Evolutionary conservation across 768 basidiomycete genomes (phyloP), one percentile per base, ranked within the genome.

Genomic region (Chiua virens): DNA sequence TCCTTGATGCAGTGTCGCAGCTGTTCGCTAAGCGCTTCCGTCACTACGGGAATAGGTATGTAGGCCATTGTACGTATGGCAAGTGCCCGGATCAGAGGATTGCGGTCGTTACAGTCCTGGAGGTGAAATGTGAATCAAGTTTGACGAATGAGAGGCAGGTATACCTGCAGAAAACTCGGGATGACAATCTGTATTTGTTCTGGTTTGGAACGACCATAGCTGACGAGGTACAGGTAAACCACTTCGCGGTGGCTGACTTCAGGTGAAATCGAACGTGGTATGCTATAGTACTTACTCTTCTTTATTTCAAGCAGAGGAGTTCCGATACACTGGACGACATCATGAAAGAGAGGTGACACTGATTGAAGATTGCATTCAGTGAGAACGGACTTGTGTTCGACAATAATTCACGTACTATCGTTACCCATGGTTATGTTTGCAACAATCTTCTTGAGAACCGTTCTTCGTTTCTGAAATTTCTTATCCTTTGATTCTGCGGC

Each of bases 381-480:
- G 52, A 55, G 54, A 55, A 58, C 53, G 46, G 37, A 23, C 10
- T 36, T 36, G 38, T 38, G 34, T 20, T 45, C 48, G 42, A 50
- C 43, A 35, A 54, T 53, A 37, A 55, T 54, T 47, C 56, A 83
- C 93, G 73, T 67, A 97, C 96, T 95, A 72, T 98, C 95, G 66
- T 94, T 97, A 39, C 97, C 97, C 95, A 99, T 98, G 4, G 97
- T 99, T 70, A 98, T 98, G 71, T 98, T 98, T 37, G 97, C 97
- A 13, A 98, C 93, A 53, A 98, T 88, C 77, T 95, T 96, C 81
- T 99, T 98, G 61, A 98, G 73, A 18, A 92, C 88, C 0, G 84
- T 94, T 80, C 94, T 98, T 62, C 94, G 82, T 72, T 95, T 95
- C 59, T 83, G 74, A 58, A 82, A 98, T 63, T 94, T 96, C 79